A percentile compares a stretch with the other conserved stretches of the same genome.
Conservation (phyloP, 2,329 filamentous ascomycete genomes). For the Colletotrichum tropicicola region DNA sequence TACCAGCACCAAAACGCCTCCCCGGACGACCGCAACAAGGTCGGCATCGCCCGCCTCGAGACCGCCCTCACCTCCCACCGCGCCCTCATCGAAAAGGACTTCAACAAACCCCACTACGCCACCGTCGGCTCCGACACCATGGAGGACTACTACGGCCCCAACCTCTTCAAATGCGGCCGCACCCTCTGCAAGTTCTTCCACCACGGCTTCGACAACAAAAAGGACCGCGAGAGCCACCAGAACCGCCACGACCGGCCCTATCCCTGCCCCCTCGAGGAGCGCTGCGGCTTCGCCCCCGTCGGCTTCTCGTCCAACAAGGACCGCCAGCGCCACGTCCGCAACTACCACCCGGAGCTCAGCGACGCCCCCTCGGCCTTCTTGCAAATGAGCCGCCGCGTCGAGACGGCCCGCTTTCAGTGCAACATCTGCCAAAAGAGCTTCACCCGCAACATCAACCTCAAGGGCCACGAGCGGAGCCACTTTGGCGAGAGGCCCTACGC, state of each 20-base stretch:
- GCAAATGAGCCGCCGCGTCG: slow-evolving; percentile 30
- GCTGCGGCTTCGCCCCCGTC: slow-evolving; percentile 43
- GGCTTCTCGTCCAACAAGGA: slow-evolving; percentile 53
- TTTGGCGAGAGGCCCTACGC: slow-evolving; percentile 41
- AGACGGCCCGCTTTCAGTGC: slow-evolving; percentile 40
- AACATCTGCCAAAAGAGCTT: slow-evolving; percentile 46
- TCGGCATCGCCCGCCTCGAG: slow-evolving; percentile 40
- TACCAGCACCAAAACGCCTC: slow-evolving; percentile 29
- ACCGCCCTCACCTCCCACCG: slow-evolving; percentile 39
- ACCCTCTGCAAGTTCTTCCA: slow-evolving; percentile 52
- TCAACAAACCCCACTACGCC: slow-evolving; percentile 1
- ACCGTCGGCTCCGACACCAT: slow-evolving; percentile 8
- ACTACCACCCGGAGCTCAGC: slow-evolving; percentile 37
- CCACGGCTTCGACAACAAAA: slow-evolving; percentile 45
- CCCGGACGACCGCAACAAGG: slow-evolving; percentile 36
- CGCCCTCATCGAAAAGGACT: slow-evolving; percentile 37
- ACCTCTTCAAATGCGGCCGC: slow-evolving; percentile 50
- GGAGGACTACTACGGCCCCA: slow-evolving; percentile 45
- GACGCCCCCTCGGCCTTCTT: slow-evolving; percentile 32
- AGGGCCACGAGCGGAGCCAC: slow-evolving; percentile 46
- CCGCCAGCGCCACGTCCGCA: slow-evolving; percentile 41
- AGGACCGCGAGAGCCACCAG: slow-evolving; percentile 44
- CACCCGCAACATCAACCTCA: slow-evolving; percentile 45
- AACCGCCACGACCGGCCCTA: slow-evolving; percentile 50
- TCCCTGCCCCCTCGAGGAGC: slow-evolving; percentile 42